A percentile compares a stretch with the other conserved stretches of the same genome.
These are phyloP conservation scores for Entomortierella lignicola DNA, from an alignment of 192 early-diverging fungal genomes.

Conservation along the genomic window DNA sequence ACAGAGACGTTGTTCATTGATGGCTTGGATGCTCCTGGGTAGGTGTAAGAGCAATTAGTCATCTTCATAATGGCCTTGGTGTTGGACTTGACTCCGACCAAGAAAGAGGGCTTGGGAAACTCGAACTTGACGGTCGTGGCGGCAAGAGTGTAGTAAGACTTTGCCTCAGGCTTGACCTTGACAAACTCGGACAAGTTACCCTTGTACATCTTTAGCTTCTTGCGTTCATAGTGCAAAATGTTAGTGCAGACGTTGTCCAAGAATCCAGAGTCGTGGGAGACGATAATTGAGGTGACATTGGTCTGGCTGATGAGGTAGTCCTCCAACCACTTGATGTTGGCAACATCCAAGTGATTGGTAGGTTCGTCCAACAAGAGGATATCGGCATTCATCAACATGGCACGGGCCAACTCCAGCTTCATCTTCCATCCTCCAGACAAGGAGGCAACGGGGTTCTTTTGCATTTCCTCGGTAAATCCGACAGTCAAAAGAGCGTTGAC, in stretches of 20 bases:
- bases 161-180: constrained; percentile 79
- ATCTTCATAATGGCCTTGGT: constrained; percentile 85
- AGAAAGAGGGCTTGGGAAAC: constrained; percentile 80
- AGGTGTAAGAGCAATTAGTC: constrained; percentile 73
- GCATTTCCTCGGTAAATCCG: constrained; percentile 76
- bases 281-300: constrained; percentile 85
- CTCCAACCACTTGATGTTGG: constrained; percentile 68
- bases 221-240: constrained; percentile 87
- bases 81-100: constrained; percentile 79
- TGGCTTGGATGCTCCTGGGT: constrained; percentile 73
- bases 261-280: constrained; percentile 89
- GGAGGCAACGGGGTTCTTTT: constrained; percentile 73
- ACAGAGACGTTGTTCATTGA: constrained; percentile 71
- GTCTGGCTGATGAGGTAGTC: constrained; percentile 80
- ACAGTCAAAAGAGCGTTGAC: constrained; percentile 64
- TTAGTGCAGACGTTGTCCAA: constrained; percentile 85
- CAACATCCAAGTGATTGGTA: constrained; percentile 87
- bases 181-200: constrained; percentile 87
- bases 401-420: constrained; percentile 90
- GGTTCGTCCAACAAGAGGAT: constrained; percentile 89
- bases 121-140: constrained; percentile 72
- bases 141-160: constrained; percentile 80
- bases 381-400: constrained; percentile 88
- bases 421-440: constrained; percentile 92
- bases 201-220: constrained; percentile 82